phyloP scores from a whole-genome alignment of 2,329 filamentous ascomycete genomes.

The Nothophaeocryptopus gaeumannii region DNA sequence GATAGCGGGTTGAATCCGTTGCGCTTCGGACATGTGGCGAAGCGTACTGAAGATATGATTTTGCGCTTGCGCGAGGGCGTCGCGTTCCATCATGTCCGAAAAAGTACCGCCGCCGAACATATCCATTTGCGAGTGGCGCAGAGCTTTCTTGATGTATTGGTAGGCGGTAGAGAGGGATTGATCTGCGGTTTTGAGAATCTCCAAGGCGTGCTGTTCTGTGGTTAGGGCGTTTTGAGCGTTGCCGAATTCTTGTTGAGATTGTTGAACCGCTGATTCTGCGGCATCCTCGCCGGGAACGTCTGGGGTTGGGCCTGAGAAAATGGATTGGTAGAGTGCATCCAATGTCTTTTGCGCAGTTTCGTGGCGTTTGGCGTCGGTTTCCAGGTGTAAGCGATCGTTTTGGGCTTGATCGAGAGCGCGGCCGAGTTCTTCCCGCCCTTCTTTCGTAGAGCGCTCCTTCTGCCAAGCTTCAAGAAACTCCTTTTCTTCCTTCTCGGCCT shows the following conservation, averaged over 20 bases:
- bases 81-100: conserved; percentile 54
- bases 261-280: conserved; percentile 40
- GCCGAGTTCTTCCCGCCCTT: conserved; percentile 43
- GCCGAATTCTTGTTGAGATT: conserved; percentile 40
- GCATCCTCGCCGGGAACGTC: conserved; percentile 55
- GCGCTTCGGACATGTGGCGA: conserved; percentile 26
- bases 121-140: conserved; percentile 44
- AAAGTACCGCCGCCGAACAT: conserved; percentile 52
- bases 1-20: conserved; percentile 26
- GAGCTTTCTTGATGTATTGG: conserved; percentile 43
- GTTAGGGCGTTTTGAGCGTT: conserved; percentile 38
- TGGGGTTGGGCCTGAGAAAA: conserved; percentile 55
- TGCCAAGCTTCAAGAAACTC: conserved; percentile 56
- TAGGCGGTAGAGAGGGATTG: conserved; percentile 38
- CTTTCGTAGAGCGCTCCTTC: conserved; percentile 46
- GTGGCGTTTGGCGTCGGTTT: conserved; percentile 34
- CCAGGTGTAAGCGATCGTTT: conserved; percentile 37
- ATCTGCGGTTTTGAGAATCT: conserved; percentile 36
- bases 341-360: conserved; percentile 49
- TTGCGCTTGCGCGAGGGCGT: conserved; percentile 51
- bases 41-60: conserved; percentile 32
- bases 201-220: conserved; percentile 43
- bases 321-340: conserved; percentile 52
- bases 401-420: conserved; percentile 43
- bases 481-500: conserved; percentile 53